These are phyloP conservation scores for Aureobasidium sp. DNA, from an alignment of 2,329 filamentous ascomycete genomes.

Conservation along the genomic window DNA sequence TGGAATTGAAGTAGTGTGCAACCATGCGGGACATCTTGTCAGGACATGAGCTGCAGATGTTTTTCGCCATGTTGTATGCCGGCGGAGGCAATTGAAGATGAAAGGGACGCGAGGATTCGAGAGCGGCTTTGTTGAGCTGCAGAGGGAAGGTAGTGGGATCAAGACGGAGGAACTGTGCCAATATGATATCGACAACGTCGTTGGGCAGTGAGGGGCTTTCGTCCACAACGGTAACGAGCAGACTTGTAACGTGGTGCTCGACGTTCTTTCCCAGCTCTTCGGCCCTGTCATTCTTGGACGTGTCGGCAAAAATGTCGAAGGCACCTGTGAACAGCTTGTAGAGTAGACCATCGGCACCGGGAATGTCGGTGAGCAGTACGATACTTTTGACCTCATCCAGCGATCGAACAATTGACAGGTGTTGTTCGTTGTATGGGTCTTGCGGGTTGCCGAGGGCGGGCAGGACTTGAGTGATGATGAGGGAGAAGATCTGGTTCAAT, in stretches of 20 bases:
- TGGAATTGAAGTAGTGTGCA: constrained; percentile 93
- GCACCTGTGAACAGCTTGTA: constrained; percentile 76
- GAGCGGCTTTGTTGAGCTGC: constrained; percentile 39
- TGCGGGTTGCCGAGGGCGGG: constrained; percentile 79
- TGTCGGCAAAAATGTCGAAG: constrained; percentile 84
- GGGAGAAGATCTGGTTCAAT: constrained; percentile 90
- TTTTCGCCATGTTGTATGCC: constrained; percentile 94
- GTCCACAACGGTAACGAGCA: constrained; percentile 79
- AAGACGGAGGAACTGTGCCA: constrained; percentile 90
- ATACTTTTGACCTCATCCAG: constrained; percentile 92
- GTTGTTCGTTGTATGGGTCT: constrained; percentile 86
- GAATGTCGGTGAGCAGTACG: constrained; percentile 80
- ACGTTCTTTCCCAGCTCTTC: constrained; percentile 89
- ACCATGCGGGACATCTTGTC: constrained; percentile 95
- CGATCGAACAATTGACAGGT: constrained; percentile 83
- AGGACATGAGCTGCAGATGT: constrained; percentile 78
- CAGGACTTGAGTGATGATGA: constrained; percentile 77
- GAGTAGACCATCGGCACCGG: constrained; percentile 71
- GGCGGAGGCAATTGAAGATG: constrained; percentile 82
- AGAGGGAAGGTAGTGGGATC: constrained; percentile 53
- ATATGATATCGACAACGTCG: constrained; percentile 82
- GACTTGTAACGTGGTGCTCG: constrained; percentile 81
- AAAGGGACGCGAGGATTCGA: constrained; percentile 32
- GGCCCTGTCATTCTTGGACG: constrained; percentile 64
- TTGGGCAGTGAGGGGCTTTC: constrained; percentile 71